A percentile compares a stretch with the other conserved stretches of the same genome.
These are phyloP conservation scores for Ophiostoma triangulosporum DNA, from an alignment of 2,329 filamentous ascomycete species.

Conservation along the genomic window DNA sequence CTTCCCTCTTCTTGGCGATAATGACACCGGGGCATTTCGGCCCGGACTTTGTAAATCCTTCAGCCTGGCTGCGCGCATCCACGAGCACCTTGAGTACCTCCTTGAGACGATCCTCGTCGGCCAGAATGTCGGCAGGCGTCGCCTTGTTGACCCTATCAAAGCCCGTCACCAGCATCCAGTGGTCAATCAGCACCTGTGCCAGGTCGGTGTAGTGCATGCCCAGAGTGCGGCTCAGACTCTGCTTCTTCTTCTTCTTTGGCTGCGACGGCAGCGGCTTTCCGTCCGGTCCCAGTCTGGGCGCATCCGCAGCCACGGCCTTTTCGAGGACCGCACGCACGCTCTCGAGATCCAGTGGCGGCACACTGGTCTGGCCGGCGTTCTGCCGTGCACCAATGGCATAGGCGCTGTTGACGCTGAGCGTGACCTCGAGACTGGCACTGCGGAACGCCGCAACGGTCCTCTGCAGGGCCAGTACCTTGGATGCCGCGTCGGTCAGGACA, in stretches of 20 bases:
- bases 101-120: conserved; percentile 49
- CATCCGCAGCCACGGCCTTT: conserved; percentile 36
- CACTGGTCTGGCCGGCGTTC: conserved; percentile 52
- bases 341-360: conserved; percentile 62
- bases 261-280: not conserved
- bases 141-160: conserved; percentile 39
- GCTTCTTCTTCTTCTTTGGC: conserved; percentile 49
- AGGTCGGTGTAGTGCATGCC: conserved; percentile 78
- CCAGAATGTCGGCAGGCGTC: conserved; percentile 56
- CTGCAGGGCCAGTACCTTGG: conserved; percentile 69
- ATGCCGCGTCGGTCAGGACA: conserved; percentile 72
- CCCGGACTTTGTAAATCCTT: conserved; percentile 47
- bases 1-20: conserved; percentile 51
- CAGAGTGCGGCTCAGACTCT: conserved; percentile 61
- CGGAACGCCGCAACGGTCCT: conserved; percentile 27
- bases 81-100: conserved; percentile 54
- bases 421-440: conserved; percentile 14
- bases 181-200: conserved; percentile 76
- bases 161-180: conserved; percentile 53
- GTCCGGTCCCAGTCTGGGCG: conserved; percentile 17
- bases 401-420: conserved; percentile 12
- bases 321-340: conserved; percentile 56
- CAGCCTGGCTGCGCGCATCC: conserved; percentile 55
- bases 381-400: conserved; percentile 43
- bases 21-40: conserved; percentile 71